Percentiles rank a stretch among this genome's conserved stretches.
Conservation (phyloP, 2,329 filamentous ascomycete species). For the Fusarium poae region DNA sequence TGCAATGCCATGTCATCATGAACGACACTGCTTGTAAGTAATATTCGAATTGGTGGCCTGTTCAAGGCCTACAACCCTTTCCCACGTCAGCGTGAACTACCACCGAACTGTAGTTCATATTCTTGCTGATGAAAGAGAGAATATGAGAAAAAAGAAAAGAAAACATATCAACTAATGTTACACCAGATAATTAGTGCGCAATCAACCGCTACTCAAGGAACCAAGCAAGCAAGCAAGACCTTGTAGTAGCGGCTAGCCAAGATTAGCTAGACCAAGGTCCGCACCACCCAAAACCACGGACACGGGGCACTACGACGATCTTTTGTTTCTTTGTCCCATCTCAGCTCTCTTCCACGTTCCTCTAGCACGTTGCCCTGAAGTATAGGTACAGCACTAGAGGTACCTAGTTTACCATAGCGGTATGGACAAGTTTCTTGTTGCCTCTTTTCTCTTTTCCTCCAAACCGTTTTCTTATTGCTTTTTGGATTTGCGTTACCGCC, state of each 20-base stretch:
- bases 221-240: constrained; percentile 17
- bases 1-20: constrained; percentile 43
- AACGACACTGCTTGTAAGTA: constrained; percentile 22
- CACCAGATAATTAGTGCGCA: constrained; percentile 26
- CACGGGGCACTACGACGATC: constrained; percentile 48
- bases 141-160: constrained; percentile 14
- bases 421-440: constrained; percentile 33
- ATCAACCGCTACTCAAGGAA: constrained; percentile 33
- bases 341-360: constrained; percentile 25
- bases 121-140: neutral
- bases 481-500: constrained; percentile 41
- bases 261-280: constrained; percentile 40
- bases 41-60: constrained; percentile 6
- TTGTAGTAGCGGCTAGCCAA: constrained; percentile 42
- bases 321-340: constrained; percentile 43
- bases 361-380: neutral
- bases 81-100: constrained; percentile 16
- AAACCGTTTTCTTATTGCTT: constrained; percentile 43
- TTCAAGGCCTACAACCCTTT: constrained; percentile 31
- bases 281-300: constrained; percentile 50
- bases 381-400: constrained; percentile 8
- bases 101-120: constrained; percentile 5
- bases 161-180: constrained; percentile 26
- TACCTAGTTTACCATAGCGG: constrained; percentile 18
- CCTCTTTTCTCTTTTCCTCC: constrained; percentile 49